phyloP scores from a whole-genome alignment of 371 early-diverging fungal species.

The Mucor irregularis region DNA sequence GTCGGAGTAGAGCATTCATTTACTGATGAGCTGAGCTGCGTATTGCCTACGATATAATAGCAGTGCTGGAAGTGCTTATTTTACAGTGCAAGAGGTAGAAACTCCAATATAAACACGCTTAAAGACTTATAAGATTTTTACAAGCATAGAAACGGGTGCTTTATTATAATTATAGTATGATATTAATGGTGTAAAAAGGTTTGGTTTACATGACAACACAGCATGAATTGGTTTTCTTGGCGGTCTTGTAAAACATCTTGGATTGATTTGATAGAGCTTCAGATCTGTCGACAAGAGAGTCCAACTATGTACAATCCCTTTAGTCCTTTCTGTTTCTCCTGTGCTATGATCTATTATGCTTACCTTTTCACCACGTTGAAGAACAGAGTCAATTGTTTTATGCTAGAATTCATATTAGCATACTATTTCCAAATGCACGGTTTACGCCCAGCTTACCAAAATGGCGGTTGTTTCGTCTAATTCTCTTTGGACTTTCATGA shows the following conservation, averaged over 20 bases:
- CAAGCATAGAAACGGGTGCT: no score
- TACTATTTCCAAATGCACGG: no score
- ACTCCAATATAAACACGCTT: no score
- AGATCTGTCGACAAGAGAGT: conserved; percentile 90
- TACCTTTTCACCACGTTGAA: conserved; percentile 94
- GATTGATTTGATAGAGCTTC: conserved; percentile 90
- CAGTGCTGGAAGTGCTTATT: no score
- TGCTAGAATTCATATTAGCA: conserved; percentile 53
- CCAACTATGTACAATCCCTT: conserved; percentile 58
- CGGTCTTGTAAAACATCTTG: conserved; percentile 98
- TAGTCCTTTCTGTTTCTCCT: not conserved
- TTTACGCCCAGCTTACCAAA: conserved; percentile 54
- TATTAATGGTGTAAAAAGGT: no score
- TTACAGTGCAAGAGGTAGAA: no score
- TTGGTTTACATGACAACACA: conserved; percentile 73
- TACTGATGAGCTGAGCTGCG: no score
- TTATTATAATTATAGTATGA: no score
- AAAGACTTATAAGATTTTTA: no score
- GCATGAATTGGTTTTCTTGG: conserved; percentile 96
- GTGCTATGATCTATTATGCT: not conserved
- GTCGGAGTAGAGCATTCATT: no score
- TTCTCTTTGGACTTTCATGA: conserved; percentile 96
- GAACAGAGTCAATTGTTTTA: conserved; percentile 95
- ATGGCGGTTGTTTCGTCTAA: conserved; percentile 98
- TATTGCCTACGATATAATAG: no score